Base-by-base conservation (phyloP, 164 flowering plant genomes). In the Tinospora cordifolia region DNA sequence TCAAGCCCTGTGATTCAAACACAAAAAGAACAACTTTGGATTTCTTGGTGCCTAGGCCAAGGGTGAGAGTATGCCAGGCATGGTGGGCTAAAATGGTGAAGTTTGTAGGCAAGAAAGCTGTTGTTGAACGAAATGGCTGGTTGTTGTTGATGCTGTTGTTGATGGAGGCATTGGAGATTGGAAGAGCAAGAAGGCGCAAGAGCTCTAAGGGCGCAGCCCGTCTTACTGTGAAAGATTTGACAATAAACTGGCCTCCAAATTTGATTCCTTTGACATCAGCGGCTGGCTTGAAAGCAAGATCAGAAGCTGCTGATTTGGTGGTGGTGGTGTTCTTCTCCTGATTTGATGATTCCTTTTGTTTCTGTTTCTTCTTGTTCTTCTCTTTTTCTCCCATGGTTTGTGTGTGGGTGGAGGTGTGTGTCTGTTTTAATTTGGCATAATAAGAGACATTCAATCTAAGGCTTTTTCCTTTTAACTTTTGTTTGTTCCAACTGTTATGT, bases 31-130 rank as follows among this genome's bases (percentile, higher is more conserved):
- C 60, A 3, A 93, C 91, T 71, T 93, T 93, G 21, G 98, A 93
- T 54, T 91, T 93, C 75, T 84, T 90, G 68, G 98, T 93, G 14
- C 98, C 98, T 0, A 93, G 89, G 58, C 98, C 98, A 0, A 93
- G 86, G 0, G 97, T 93, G 22, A 93, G 86, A 4, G 97, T 93
- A 81, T 93, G 94, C 96, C 93, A 90, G 0, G 97, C 98, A 54
- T 89, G 98, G 86, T 93, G 97, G 0, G 98, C 96, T 36, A 93
- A 66, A 74, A 93, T 90, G 30, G 97, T 91, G 93, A 93, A 93
- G 83, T 90, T 93, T 46, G 98, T 91, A 3, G 98, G 98, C 63
- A 93, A 41, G 75, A 71, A 91, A 17, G 96, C 86, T 27, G 86
- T 75, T 49, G 90, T 83, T 60, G 98, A 88, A 27, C 91, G 84